These are phyloP conservation scores for Yamadazyma paraphyllophila DNA, from an alignment of 805 yeast genomes.

Conservation along the genomic window DNA sequence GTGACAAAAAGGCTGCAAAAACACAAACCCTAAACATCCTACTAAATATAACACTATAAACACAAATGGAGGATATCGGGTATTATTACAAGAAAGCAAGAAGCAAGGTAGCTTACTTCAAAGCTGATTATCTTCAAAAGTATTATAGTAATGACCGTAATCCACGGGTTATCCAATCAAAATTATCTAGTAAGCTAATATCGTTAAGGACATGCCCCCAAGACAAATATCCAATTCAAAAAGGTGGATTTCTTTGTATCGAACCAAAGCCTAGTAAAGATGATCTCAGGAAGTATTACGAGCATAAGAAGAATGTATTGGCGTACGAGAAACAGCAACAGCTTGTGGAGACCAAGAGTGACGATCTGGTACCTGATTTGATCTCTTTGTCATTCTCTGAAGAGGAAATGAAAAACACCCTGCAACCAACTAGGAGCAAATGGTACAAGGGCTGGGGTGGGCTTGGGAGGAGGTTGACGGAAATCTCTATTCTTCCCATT, in stretches of 20 bases:
- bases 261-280: conserved; percentile 7
- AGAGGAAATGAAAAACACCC: background rate
- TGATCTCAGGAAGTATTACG: background rate
- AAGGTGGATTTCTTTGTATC: conserved; percentile 32
- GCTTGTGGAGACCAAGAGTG: background rate
- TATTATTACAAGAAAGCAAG: conserved; percentile 23
- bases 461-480: conserved; percentile 4
- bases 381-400: background rate
- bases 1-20: conserved; percentile 3
- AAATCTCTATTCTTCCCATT: conserved; percentile 9
- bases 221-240: conserved; percentile 27
- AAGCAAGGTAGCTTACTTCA: conserved; percentile 31
- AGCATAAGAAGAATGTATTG: conserved; percentile 1
- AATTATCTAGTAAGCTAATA: conserved; percentile 7
- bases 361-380: background rate
- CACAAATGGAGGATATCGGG: conserved; percentile 9
- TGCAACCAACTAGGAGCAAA: background rate
- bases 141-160: conserved; percentile 38
- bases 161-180: conserved; percentile 37
- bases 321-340: background rate
- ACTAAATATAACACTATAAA: background rate
- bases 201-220: conserved; percentile 30
- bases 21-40: conserved; percentile 1
- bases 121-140: conserved; percentile 33
- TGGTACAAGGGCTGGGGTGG: conserved; percentile 3